Conservation (phyloP, 1,284 basidiomycete genomes). For the Meira nashicola region DNA sequence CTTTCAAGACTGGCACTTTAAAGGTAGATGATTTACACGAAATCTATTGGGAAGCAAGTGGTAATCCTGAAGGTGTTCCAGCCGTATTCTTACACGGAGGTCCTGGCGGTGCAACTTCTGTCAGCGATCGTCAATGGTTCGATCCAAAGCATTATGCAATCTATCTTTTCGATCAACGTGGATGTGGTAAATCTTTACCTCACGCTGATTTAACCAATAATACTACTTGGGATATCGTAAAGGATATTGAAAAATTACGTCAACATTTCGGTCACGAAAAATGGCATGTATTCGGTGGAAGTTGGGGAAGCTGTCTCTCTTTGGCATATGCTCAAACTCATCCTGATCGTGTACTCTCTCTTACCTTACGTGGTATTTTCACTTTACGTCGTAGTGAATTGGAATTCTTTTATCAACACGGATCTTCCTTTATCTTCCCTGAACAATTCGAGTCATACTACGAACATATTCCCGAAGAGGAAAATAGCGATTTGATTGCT, state of each 20-base stretch:
- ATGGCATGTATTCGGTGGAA: slow-evolving; percentile 51
- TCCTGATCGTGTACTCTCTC: slow-evolving; percentile 70
- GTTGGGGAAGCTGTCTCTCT: slow-evolving; percentile 62
- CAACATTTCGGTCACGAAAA: slow-evolving; percentile 59
- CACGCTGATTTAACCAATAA: slow-evolving; percentile 75
- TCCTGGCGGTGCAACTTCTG: slow-evolving; percentile 43
- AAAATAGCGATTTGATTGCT: slow-evolving; percentile 71
- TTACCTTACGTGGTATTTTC: slow-evolving; percentile 87
- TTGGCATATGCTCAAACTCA: slow-evolving; percentile 81
- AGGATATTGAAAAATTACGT: slow-evolving; percentile 78
- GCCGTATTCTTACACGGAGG: slow-evolving; percentile 48
- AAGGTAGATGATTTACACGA: slow-evolving; percentile 31
- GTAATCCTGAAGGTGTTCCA: slow-evolving; percentile 38
- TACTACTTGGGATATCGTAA: slow-evolving; percentile 90
- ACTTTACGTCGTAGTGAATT: slow-evolving; percentile 76
- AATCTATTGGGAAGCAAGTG: slow-evolving; percentile 42
- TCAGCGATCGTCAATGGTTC: slow-evolving; percentile 44
- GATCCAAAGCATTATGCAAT: slow-evolving; percentile 45
- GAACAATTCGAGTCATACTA: slow-evolving; percentile 60
- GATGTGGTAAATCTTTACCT: slow-evolving; percentile 76
- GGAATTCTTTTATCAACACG: slow-evolving; percentile 85
- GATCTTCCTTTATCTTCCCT: slow-evolving; percentile 54
- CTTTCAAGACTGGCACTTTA: slow-evolving; percentile 36
- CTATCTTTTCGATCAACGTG: slow-evolving; percentile 59
- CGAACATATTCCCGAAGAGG: slow-evolving; percentile 70